Evolutionary conservation across 1,284 basidiomycete species (phyloP), one percentile per base, ranked within the genome.

Genomic region (Veloporphyrellus conicus): DNA sequence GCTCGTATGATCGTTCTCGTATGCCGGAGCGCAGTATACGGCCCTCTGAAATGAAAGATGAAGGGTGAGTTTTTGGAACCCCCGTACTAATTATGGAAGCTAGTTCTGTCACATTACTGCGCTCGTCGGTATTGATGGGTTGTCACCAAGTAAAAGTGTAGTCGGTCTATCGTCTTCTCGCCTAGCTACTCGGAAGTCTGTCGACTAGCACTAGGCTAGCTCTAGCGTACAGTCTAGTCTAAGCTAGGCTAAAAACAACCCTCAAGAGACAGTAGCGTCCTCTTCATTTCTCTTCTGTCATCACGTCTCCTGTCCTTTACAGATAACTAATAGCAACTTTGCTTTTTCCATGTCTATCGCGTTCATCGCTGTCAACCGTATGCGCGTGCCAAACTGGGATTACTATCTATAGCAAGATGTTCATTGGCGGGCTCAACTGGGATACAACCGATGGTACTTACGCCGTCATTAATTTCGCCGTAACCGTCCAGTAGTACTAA

Each of bases 31-130:
- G 86, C 43, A 81, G 80, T 18, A 77, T 93, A 22, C 78, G 89
- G 47, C 92, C 93, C 12, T 91, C 89, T 43, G 93, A 97, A 69
- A 95, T 94, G 92, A 93, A 93, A 69, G 94, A 97, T 64, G 93
- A 96, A 89, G 93, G 93, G 94, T 96, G 81, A 93, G 93, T 59
- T 25, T 10, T 38, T 5, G 20, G 9, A 18, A 4, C 47, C 45
- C 18, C 34, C 20, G 34, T 3, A 19, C 50, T 63, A 27, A 55
- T 45, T 19, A 31, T 28, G 18, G 18, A 49, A 41, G 16, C 37
- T 38, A 62, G 53, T 41, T 42, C 28, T 31, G 16, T 47, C 41
- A n/a, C 28, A 35, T 55, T 49, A 29, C 57, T 54, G 52, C 54
- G 51, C 49, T 56, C 48, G 57, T 57, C 60, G 58, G 61, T 61